Evolutionary conservation across 2,329 filamentous ascomycete species (phyloP).

Genomic region (Pestalotiopsis sp.): DNA sequence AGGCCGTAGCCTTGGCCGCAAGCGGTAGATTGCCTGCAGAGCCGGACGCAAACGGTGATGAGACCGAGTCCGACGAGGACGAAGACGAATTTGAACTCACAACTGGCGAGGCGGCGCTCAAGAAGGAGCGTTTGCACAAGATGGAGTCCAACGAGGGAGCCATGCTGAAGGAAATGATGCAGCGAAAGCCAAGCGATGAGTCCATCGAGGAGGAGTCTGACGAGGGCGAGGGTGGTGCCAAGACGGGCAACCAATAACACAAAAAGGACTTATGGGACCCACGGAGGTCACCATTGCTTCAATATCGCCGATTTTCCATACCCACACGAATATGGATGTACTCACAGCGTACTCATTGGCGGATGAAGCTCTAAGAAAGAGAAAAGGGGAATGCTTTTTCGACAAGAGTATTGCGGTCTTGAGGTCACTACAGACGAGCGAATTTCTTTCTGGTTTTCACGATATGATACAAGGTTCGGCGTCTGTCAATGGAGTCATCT

Average conservation of each 20-base stretch:
- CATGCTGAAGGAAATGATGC: conserved; percentile 26
- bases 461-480: not conserved
- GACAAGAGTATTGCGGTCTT: not conserved
- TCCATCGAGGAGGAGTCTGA: conserved; percentile 39
- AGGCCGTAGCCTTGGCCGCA: conserved; percentile 25
- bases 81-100: conserved; percentile 47
- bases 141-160: conserved; percentile 36
- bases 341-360: not conserved
- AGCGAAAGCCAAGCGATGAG: conserved; percentile 31
- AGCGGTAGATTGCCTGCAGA: conserved; percentile 40
- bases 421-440: not conserved
- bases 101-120: conserved; percentile 41
- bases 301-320: not conserved
- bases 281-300: no score
- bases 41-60: conserved; percentile 38
- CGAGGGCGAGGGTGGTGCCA: conserved; percentile 34
- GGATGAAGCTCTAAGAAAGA: not conserved
- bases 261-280: not conserved
- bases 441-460: not conserved
- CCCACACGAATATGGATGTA: not conserved
- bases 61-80: conserved; percentile 37
- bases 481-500: not conserved
- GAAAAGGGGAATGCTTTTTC: not conserved
- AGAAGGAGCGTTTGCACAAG: conserved; percentile 39
- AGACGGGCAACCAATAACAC: conserved; percentile 27